Percentiles rank a stretch among this genome's conserved stretches.
These are phyloP conservation scores for Aspergillus brunneoviolaceus DNA, from an alignment of 2,329 filamentous ascomycete genomes.

Conservation along the genomic window DNA sequence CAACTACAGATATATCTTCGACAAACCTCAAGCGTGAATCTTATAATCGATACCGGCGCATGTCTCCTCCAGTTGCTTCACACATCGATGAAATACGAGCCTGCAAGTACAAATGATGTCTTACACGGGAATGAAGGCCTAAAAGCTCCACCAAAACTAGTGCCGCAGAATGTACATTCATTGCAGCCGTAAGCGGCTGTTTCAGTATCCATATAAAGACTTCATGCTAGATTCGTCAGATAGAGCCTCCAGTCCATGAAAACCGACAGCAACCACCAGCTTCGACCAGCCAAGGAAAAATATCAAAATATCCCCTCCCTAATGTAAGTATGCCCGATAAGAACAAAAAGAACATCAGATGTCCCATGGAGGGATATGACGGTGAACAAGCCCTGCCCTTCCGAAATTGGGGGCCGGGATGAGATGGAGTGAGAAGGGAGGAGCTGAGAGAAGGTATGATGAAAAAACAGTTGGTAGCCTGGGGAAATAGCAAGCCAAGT, in stretches of 20 bases:
- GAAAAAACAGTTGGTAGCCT: conserved; percentile 18
- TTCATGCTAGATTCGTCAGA: background rate
- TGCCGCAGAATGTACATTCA: conserved; percentile 18
- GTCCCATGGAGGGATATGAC: conserved; percentile 14
- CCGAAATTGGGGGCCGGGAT: background rate
- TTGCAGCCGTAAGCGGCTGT: conserved; percentile 12
- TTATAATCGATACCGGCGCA: background rate
- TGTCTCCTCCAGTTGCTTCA: background rate
- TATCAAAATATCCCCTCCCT: background rate
- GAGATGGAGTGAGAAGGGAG: conserved; percentile 10
- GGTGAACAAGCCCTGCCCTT: background rate
- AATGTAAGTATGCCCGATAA: conserved; percentile 7
- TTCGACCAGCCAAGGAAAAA: conserved; percentile 11
- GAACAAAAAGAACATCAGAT: conserved; percentile 10
- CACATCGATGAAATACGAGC: background rate
- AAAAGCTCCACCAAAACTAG: background rate
- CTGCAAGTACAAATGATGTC: background rate
- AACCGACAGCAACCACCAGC: conserved; percentile 6
- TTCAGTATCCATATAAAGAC: background rate
- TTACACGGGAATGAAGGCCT: background rate
- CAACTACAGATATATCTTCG: background rate
- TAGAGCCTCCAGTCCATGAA: conserved; percentile 5
- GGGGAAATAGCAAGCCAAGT: conserved; percentile 25
- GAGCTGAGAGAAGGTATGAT: conserved; percentile 15
- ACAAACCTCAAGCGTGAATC: background rate